Conservation (phyloP, 1,284 basidiomycete species). For the Hemileia vastatrix region DNA sequence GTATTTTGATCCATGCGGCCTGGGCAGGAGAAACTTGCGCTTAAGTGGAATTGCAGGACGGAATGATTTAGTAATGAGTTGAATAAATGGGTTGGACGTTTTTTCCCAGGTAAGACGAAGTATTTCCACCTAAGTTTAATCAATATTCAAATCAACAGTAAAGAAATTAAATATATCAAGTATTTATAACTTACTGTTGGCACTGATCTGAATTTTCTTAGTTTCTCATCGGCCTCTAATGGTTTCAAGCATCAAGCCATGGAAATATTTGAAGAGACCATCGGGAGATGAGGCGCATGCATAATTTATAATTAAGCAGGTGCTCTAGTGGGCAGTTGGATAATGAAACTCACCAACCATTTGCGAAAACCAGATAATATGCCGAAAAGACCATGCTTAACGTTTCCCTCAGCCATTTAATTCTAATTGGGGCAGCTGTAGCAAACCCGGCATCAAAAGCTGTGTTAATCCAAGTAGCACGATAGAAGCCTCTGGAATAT, state of each 20-base stretch:
- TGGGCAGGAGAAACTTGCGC: constrained; percentile 66
- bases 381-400: constrained; percentile 70
- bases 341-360: too few relatives aligned
- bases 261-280: too few relatives aligned
- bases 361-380: constrained; percentile 90
- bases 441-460: constrained; percentile 96
- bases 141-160: neutral
- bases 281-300: too few relatives aligned
- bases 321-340: too few relatives aligned
- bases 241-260: too few relatives aligned
- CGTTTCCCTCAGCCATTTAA: constrained; percentile 81
- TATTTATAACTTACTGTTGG: constrained; percentile 54
- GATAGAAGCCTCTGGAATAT: constrained; percentile 66
- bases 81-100: constrained; percentile 71
- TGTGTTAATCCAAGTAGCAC: constrained; percentile 80
- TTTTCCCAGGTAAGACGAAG: constrained; percentile 93
- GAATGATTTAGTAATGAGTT: constrained; percentile 55
- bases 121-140: constrained; percentile 59
- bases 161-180: neutral
- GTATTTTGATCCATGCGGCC: constrained; percentile 66
- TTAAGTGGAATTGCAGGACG: constrained; percentile 56
- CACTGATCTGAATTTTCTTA: constrained; percentile 77
- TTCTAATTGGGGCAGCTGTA: constrained; percentile 83
- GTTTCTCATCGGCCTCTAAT: constrained; percentile 51
- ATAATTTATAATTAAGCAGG: too few relatives aligned